Evolutionary conservation across 1,284 basidiomycete genomes (phyloP), one percentile per base, ranked within the genome.

Genomic region (Moesziomyces aphidis): DNA sequence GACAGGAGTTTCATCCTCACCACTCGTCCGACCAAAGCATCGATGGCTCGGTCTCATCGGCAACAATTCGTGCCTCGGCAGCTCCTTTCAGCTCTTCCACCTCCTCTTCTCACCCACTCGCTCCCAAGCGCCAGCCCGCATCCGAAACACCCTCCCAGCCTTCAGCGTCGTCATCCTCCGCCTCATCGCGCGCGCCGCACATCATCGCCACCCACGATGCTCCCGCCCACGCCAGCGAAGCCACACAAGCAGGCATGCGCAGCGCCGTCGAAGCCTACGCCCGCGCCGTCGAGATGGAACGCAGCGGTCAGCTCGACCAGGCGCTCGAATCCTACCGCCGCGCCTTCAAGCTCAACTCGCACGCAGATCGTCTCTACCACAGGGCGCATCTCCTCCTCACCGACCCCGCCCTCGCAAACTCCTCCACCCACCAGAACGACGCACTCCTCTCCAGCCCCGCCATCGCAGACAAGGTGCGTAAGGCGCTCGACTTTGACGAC

Each of bases 321-420:
- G 79, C 79, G 1, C 69, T 80, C 2, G 39, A 47, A 4, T 71
- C 67, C 9, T 81, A 81, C 42, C 74, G 78, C 26, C 63, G 66
- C 24, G 79, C 79, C 9, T 81, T 81, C 55, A 68, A 73, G 55
- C 73, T 80, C 46, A 68, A 81, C 61, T 56, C 58, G 22, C 56
- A 72, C 51, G 74, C 74, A 6, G 79, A 81, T 54, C 61, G 58
- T 4, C 69, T 81, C 43, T 81, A 78, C 49, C 73, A 81, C 36
- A 63, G 79, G 1, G 79, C 78, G 4, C 68, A 69, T 21, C 45
- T 68, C 17, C 63, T 78, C 11, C 66, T 81, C 48, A 65, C 65
- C n/a, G 63, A 67, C n/a, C 60, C 65, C 5, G 36, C 63, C 1
- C 50, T 68, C 36, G 62, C 65, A 13, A 67, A 69, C 15, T 42